phyloP scores from a whole-genome alignment of 495 filamentous ascomycete genomes.

The Daldinia bambusicola region DNA sequence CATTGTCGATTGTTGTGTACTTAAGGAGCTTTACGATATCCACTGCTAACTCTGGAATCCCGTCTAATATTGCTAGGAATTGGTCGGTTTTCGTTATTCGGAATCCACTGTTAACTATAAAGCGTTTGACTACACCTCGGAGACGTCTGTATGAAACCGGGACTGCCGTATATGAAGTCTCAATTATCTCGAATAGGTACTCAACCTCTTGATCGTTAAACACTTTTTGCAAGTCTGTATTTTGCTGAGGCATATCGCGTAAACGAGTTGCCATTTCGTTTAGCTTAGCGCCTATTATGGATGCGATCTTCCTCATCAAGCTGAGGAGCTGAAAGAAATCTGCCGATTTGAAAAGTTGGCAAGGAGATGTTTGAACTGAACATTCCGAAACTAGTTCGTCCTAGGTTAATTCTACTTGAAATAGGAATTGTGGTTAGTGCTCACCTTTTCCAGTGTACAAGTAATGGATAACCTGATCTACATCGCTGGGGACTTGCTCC shows the following conservation, averaged over 20 bases:
- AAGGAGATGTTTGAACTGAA: too few species aligned
- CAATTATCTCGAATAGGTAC: not conserved
- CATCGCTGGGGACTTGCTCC: not conserved
- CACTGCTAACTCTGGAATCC: not conserved
- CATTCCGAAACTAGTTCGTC: not conserved
- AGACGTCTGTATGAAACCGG: not conserved
- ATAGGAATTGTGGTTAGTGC: not conserved
- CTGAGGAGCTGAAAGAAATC: constrained; percentile 1
- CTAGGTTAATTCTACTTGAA: too few species aligned
- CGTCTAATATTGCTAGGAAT: not conserved
- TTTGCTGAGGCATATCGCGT: not conserved
- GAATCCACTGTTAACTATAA: not conserved
- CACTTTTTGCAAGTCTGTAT: not conserved
- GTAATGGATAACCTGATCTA: not conserved
- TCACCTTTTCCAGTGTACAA: constrained; percentile 14
- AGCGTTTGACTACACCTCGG: not conserved
- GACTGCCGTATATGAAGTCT: not conserved
- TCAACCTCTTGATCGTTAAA: not conserved
- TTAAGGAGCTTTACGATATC: not conserved
- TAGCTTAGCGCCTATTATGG: not conserved
- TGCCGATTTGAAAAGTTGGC: not conserved
- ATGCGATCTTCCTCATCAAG: not conserved
- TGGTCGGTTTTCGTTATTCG: not conserved
- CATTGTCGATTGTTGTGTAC: not conserved
- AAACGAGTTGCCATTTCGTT: not conserved